A percentile compares a stretch with the other conserved stretches of the same genome.
phyloP scores from a whole-genome alignment of 2,329 filamentous ascomycete species.

The Talaromyces amestolkiae region DNA sequence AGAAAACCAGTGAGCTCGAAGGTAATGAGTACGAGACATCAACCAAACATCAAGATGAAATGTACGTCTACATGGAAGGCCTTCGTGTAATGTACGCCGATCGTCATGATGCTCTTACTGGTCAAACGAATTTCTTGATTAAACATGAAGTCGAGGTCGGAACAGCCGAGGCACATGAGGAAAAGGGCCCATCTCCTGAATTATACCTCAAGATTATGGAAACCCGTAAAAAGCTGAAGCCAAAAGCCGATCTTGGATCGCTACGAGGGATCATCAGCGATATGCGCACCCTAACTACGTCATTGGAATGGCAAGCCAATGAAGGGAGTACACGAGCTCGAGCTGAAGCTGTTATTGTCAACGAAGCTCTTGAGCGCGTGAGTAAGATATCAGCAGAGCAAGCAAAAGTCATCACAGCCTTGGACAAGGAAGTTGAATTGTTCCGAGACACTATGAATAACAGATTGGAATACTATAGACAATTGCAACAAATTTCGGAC shows the following conservation, averaged over 20 bases:
- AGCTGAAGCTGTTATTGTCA: conserved; percentile 65
- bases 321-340: conserved; percentile 55
- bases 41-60: conserved; percentile 80
- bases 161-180: conserved; percentile 58
- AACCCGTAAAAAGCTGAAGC: conserved; percentile 45
- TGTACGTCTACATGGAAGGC: conserved; percentile 80
- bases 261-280: conserved; percentile 69
- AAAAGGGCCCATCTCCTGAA: conserved; percentile 69
- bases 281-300: conserved; percentile 62
- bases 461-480: conserved; percentile 83
- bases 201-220: conserved; percentile 53
- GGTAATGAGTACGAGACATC: conserved; percentile 90
- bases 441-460: conserved; percentile 80
- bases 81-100: conserved; percentile 75
- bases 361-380: conserved; percentile 60
- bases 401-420: conserved; percentile 48
- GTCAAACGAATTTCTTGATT: conserved; percentile 71
- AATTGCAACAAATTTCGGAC: conserved; percentile 88
- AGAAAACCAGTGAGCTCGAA: conserved; percentile 69
- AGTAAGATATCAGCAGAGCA: conserved; percentile 54
- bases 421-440: conserved; percentile 67
- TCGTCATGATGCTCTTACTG: conserved; percentile 71
- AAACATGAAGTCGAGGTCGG: conserved; percentile 68
- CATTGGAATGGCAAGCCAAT: conserved; percentile 58
- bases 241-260: conserved; percentile 56